Conservation (phyloP, 331 rosid species). For the Saraca asoca region DNA sequence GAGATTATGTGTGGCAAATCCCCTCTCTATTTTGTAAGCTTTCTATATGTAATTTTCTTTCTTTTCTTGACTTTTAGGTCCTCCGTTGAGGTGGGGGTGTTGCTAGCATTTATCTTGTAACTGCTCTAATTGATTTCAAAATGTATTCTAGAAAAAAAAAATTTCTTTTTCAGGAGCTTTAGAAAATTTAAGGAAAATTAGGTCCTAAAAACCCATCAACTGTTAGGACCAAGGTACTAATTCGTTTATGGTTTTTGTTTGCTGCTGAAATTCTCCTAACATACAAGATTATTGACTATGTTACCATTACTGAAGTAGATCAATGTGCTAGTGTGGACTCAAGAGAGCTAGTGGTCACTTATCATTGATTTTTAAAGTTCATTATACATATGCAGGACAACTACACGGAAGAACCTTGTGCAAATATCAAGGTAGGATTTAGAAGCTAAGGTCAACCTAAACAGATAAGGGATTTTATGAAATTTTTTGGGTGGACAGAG, state of each 20-base stretch:
- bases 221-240: conserved; percentile 55
- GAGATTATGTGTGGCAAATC: too few relatives aligned
- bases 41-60: too few relatives aligned
- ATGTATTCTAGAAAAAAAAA: too few relatives aligned
- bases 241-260: conserved; percentile 6
- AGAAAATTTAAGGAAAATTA: conserved; percentile 78
- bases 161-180: conserved; percentile 70
- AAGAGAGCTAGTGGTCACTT: background rate
- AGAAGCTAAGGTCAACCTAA: conserved; percentile 94
- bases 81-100: too few relatives aligned
- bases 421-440: conserved; percentile 72
- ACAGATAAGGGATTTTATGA: conserved; percentile 72
- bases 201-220: conserved; percentile 57
- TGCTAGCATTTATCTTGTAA: too few relatives aligned
- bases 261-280: conserved; percentile 11
- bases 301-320: conserved; percentile 18
- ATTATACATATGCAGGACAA: conserved; percentile 55
- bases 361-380: conserved; percentile 34
- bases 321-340: conserved; percentile 18
- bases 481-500: conserved; percentile 74
- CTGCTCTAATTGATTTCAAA: too few relatives aligned
- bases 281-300: background rate
- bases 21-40: too few relatives aligned
- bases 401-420: conserved; percentile 62
- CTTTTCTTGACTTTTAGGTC: too few relatives aligned